Evolutionary conservation across 305 asterid species (phyloP), one percentile per base, ranked within the genome.

Genomic region (Coffea humblotiana): DNA sequence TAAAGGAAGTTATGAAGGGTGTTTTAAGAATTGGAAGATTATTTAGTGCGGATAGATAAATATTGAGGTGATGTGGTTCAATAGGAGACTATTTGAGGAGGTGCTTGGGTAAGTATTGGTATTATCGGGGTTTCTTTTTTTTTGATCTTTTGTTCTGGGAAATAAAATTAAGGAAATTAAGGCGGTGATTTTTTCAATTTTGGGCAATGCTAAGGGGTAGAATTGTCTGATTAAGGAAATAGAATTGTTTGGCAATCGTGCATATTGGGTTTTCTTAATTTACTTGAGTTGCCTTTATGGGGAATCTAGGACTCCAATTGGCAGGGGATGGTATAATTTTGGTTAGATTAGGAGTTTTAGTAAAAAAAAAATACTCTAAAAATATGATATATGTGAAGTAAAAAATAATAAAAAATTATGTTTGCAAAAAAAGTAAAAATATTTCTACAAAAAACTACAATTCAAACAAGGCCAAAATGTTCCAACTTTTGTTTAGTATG

Each of bases 21-120:
- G 27, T 61, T 79, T 47, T 48, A 2, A 77, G 43, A 51, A 47
- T 71, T 6, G n/a, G 6, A 18, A 0, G 23, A 12, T 43, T 14
- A 12, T 58, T 77, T 18, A 25, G 23, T n/a, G 11, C 54, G 71
- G 70, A n/a, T 75, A 47, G 70, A n/a, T 75, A 47, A 40, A 75
- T 27, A 64, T 0, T 64, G 19, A 27, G 43, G 70, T 64, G 70
- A 3, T 7, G 66, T 60, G 66, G 14, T 8, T 60, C 29, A 8
- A 60, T n/a, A n/a, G 27, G 74, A 25, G 5, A 37, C 37, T 6
- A 4, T 71, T 72, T 72, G 4, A 51, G 64, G 64, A 27, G 64
- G 64, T 72, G 54, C 14, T 49, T 49, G 2, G 54, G 14, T 8
- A 49, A 51, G 3, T 23, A 18, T 13, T 35, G 21, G 54, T 29